Evolutionary conservation across 2,329 filamentous ascomycete species (phyloP), one percentile per base, ranked within the genome.

Genomic region (Aspergillus quadrilineatus): DNA sequence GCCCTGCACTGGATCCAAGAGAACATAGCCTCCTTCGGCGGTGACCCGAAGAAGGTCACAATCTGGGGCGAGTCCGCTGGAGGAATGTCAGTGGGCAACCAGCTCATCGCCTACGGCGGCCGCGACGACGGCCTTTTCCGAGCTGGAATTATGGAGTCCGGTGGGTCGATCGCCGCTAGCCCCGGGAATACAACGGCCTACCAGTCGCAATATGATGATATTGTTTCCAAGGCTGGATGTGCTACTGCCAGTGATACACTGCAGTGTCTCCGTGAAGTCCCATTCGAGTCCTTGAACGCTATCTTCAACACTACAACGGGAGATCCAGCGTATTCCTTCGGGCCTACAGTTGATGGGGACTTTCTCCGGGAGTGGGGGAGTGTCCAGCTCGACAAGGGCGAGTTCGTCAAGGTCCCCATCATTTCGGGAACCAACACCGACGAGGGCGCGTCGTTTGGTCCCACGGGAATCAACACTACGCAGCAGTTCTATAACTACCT

Each of bases 351-450:
- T 32, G 85, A 88, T 61, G 80, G 81, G 0, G 82, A 85, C 63
- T 78, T 86, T 50, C 74, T 87, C 15, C 72, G 74, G 8, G 77
- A 78, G 6, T 80, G 78, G 59, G 80, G 79, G 1, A 82, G 80
- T 8, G 68, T 78, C 6, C 82, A 86, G 61, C 73, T 89, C 5
- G 71, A 74, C 1, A 68, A 78, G 4, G 85, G 85, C 46, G 78
- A 79, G 15, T 88, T 89, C 60, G 81, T 88, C 55, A 79, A 83
- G 51, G 83, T 89, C 0, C 85, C 86, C 1, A 80, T 89, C 41
- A 76, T 90, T 6, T 74, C 80, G 34, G 87, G 88, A 6, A 80
- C 80, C 36, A 89, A 88, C 68, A 81, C 80, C 1, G 87, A 89
- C 62, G 87, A 90, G 67, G 87, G 85, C 2, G 81, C 80, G 0